Percentiles rank a stretch among this genome's conserved stretches.
These are phyloP conservation scores for Salvia miltiorrhiza DNA, from an alignment of 257 asterid genomes.

Conservation along the genomic window DNA sequence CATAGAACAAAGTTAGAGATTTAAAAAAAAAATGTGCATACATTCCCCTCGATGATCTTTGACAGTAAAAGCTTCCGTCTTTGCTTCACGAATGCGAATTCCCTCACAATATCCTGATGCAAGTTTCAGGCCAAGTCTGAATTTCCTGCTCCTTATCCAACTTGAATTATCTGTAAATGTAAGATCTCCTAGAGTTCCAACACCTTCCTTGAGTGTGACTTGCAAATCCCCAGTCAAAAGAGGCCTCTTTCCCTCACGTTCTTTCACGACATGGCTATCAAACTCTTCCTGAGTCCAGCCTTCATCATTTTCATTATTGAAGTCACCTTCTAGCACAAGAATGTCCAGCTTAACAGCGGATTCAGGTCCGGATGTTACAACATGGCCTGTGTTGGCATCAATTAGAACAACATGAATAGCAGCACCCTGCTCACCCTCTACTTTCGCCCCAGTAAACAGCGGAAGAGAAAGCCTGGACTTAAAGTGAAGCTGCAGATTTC, in stretches of 20 bases:
- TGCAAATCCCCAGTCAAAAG: slow-evolving; percentile 87
- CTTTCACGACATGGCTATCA: slow-evolving; percentile 89
- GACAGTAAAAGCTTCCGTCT: slow-evolving; percentile 92
- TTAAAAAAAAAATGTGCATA: slow-evolving; percentile 31
- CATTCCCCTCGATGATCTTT: slow-evolving; percentile 99
- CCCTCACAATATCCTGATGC: slow-evolving; percentile 87
- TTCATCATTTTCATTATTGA: slow-evolving; percentile 80
- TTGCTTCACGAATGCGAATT: slow-evolving; percentile 80
- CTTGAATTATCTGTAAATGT: slow-evolving; percentile 96
- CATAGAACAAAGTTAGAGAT: background rate
- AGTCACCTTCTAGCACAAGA: slow-evolving; percentile 93
- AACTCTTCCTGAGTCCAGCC: slow-evolving; percentile 88
- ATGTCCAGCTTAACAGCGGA: slow-evolving; percentile 79
- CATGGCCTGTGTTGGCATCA: slow-evolving; percentile 70
- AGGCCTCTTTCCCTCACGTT: slow-evolving; percentile 94
- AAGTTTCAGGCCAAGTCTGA: slow-evolving; percentile 89
- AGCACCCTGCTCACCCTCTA: slow-evolving; percentile 98
- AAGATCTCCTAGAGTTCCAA: slow-evolving; percentile 92
- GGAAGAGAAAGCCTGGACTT: slow-evolving; percentile 87
- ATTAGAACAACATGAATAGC: slow-evolving; percentile 77
- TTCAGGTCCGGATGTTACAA: slow-evolving; percentile 80
- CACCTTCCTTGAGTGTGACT: slow-evolving; percentile 92
- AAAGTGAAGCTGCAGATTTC: slow-evolving; percentile 88
- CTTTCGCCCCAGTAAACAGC: slow-evolving; percentile 90
- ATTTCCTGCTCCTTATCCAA: slow-evolving; percentile 96